These are phyloP conservation scores for Begonia loranthoides DNA, from an alignment of 306 rosid species.

Conservation along the genomic window DNA sequence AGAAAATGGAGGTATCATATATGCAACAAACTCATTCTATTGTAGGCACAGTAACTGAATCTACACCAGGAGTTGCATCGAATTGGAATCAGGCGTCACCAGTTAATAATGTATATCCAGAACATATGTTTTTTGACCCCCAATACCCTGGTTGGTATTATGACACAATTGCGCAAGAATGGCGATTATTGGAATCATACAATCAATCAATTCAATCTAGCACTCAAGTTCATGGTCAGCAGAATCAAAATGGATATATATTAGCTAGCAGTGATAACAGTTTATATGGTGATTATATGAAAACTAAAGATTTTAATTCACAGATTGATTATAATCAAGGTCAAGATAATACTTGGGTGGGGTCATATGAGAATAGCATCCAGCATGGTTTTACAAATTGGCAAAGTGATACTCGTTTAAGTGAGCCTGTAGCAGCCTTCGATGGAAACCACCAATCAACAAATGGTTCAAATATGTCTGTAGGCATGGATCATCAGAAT, in stretches of 20 bases:
- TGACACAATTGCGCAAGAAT: conserved; percentile 53
- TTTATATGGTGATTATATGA: conserved; percentile 23
- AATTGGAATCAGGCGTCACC: conserved; percentile 42
- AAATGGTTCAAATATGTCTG: conserved; percentile 23
- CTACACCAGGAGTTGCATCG: conserved; percentile 28
- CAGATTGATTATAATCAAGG: conserved; percentile 27
- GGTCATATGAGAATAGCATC: conserved; percentile 19
- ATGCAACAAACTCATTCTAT: conserved; percentile 42
- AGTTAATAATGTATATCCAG: conserved; percentile 50
- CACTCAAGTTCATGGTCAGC: conserved; percentile 24
- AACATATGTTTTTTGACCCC: conserved; percentile 67
- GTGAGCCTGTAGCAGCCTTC: conserved; percentile 17
- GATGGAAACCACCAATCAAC: conserved; percentile 38
- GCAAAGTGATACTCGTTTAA: conserved; percentile 18
- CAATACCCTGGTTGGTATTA: conserved; percentile 78
- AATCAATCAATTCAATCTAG: conserved; percentile 32
- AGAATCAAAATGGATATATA: conserved; percentile 31
- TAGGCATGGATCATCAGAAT: conserved; percentile 30
- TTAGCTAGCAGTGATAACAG: conserved; percentile 13
- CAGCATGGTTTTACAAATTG: conserved; percentile 33
- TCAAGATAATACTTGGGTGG: conserved; percentile 32
- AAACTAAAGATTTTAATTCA: conserved; percentile 23
- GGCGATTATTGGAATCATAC: conserved; percentile 55
- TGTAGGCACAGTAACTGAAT: conserved; percentile 37
- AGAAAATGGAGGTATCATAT: conserved; percentile 30